Percentiles rank a stretch among this genome's conserved stretches.
phyloP scores from a whole-genome alignment of 2,329 filamentous ascomycete genomes.

The Monilinia laxa region DNA sequence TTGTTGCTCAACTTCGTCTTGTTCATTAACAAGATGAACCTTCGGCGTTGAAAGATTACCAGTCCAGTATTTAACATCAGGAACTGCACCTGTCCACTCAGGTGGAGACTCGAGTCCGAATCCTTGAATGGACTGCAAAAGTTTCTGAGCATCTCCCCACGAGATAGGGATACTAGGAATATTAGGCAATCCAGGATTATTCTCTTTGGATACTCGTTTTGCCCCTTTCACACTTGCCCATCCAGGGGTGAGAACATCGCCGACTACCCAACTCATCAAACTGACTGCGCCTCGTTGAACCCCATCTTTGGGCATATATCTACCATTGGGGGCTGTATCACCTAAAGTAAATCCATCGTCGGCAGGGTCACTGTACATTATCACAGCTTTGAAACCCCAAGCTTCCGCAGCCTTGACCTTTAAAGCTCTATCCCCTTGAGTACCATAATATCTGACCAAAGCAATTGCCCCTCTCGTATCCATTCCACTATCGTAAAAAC shows the following conservation, averaged over 20 bases:
- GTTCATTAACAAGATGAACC: slow-evolving; percentile 80
- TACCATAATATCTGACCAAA: slow-evolving; percentile 77
- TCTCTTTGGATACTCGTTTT: slow-evolving; percentile 65
- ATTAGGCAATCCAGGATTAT: slow-evolving; percentile 70
- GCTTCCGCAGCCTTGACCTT: slow-evolving; percentile 90
- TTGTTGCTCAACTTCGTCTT: slow-evolving; percentile 79
- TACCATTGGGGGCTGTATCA: slow-evolving; percentile 70
- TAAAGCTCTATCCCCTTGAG: slow-evolving; percentile 68
- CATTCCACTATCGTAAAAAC: slow-evolving; percentile 68
- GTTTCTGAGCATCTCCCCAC: slow-evolving; percentile 81
- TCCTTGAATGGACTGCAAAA: slow-evolving; percentile 74
- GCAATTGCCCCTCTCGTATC: slow-evolving; percentile 77
- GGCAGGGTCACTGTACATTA: slow-evolving; percentile 88
- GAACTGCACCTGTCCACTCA: slow-evolving; percentile 75
- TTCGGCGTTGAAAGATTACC: slow-evolving; percentile 72
- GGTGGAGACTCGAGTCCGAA: slow-evolving; percentile 67
- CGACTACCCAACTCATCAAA: slow-evolving; percentile 77
- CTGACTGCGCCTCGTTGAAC: slow-evolving; percentile 82
- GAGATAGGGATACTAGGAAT: slow-evolving; percentile 90
- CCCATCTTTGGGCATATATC: slow-evolving; percentile 76
- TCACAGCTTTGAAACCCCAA: slow-evolving; percentile 80
- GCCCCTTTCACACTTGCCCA: slow-evolving; percentile 69
- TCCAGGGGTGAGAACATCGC: slow-evolving; percentile 89
- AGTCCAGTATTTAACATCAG: slow-evolving; percentile 81
- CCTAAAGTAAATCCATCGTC: slow-evolving; percentile 80